Conservation (phyloP, 2,329 filamentous ascomycete genomes). For the Sarocladium oryzae region DNA sequence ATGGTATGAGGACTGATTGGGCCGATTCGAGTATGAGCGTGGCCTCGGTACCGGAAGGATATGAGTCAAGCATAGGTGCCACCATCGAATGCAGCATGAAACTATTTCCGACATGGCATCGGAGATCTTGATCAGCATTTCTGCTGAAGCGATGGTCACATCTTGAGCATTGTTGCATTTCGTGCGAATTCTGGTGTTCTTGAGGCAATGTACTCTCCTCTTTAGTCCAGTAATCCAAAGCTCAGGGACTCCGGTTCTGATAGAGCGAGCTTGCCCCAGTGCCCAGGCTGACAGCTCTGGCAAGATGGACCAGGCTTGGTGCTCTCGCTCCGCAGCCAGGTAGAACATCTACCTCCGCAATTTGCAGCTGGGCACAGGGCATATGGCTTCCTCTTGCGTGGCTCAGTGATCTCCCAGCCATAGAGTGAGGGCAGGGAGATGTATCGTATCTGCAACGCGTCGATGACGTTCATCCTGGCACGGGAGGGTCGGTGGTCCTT, state of each 20-base stretch:
- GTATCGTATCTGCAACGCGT: slow-evolving; percentile 60
- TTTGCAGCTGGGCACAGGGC: background rate
- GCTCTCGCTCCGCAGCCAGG: slow-evolving; percentile 23
- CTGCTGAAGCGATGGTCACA: too few relatives aligned
- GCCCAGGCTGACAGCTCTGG: slow-evolving; percentile 5
- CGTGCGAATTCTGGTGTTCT: too few relatives aligned
- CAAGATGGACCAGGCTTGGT: slow-evolving; percentile 19
- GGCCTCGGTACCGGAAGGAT: slow-evolving; percentile 25
- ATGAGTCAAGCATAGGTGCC: slow-evolving; percentile 27
- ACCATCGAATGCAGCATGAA: background rate
- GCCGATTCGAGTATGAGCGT: slow-evolving; percentile 22
- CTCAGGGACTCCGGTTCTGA: slow-evolving; percentile 55
- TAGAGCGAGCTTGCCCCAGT: slow-evolving; percentile 42
- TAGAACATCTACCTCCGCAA: background rate
- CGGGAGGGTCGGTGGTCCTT: background rate
- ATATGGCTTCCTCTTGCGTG: slow-evolving; percentile 48
- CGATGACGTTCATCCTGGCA: background rate
- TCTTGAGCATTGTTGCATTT: too few relatives aligned
- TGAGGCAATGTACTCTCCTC: slow-evolving; percentile 50
- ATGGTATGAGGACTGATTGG: slow-evolving; percentile 35
- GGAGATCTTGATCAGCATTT: too few relatives aligned
- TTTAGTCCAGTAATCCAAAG: slow-evolving; percentile 57
- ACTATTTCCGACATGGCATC: background rate
- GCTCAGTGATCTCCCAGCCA: slow-evolving; percentile 55
- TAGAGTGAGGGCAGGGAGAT: slow-evolving; percentile 44